Conservation (phyloP, 768 basidiomycete species). For the Suillus americanus region DNA sequence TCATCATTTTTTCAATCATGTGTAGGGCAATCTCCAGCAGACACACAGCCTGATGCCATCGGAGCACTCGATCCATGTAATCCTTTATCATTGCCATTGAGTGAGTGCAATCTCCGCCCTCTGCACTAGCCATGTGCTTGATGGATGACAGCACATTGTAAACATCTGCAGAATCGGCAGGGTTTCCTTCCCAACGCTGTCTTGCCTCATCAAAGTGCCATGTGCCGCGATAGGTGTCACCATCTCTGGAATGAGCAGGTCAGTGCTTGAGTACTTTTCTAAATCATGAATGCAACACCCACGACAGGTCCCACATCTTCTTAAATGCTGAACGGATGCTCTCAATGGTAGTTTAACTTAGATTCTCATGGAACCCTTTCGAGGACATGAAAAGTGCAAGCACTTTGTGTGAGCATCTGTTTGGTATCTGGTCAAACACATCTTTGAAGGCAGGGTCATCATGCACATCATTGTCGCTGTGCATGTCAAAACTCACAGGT, state of each 20-base stretch:
- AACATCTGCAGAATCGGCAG: slow-evolving; percentile 24
- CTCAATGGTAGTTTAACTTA: background rate
- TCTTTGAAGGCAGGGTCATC: no score
- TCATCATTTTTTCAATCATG: background rate
- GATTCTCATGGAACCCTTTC: slow-evolving; percentile 2
- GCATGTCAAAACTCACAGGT: no score
- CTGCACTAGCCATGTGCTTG: slow-evolving; percentile 19
- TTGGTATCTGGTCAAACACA: no score
- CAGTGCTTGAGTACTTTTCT: no score
- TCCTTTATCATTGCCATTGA: slow-evolving; percentile 24
- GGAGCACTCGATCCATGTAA: background rate
- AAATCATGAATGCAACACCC: background rate
- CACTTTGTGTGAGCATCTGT: no score
- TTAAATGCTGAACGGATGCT: slow-evolving; percentile 10
- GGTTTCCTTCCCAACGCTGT: slow-evolving; percentile 28
- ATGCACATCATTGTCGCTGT: no score
- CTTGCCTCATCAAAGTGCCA: slow-evolving; percentile 28
- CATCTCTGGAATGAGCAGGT: background rate
- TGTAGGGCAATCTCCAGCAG: background rate
- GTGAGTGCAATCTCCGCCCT: slow-evolving; percentile 25
- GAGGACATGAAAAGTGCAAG: no score
- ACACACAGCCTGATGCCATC: background rate
- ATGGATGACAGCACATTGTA: slow-evolving; percentile 23
- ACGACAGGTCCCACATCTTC: slow-evolving; percentile 5
- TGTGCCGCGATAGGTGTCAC: slow-evolving; percentile 21